These are phyloP conservation scores for Epicoccum sorghinum DNA, from an alignment of 2,329 filamentous ascomycete species.

Conservation along the genomic window DNA sequence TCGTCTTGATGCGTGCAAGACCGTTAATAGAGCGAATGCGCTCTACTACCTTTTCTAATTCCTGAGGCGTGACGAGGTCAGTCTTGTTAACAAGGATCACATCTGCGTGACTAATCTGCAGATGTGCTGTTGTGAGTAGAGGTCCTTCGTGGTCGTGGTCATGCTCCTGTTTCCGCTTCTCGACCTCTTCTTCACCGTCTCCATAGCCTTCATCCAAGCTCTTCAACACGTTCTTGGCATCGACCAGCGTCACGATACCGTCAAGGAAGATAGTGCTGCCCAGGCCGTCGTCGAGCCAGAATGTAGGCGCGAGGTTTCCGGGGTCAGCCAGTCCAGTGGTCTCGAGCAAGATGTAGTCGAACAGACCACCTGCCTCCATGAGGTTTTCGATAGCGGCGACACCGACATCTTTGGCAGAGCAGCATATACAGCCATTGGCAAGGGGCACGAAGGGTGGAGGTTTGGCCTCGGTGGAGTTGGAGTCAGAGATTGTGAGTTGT, in stretches of 20 bases:
- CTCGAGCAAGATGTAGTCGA: constrained; percentile 97
- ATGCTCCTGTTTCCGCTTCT: constrained; percentile 49
- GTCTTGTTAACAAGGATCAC: constrained; percentile 94
- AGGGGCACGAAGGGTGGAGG: constrained; percentile 78
- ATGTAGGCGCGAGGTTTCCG: constrained; percentile 91
- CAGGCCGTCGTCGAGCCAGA: constrained; percentile 96
- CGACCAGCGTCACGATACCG: constrained; percentile 93
- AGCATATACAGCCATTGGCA: constrained; percentile 96
- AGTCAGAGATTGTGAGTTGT: constrained; percentile 79
- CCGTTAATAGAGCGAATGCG: constrained; percentile 87
- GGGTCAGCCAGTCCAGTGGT: constrained; percentile 95
- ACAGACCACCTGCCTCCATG: constrained; percentile 91
- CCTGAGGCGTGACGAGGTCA: constrained; percentile 75
- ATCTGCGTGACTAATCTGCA: constrained; percentile 96
- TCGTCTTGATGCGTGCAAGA: constrained; percentile 82
- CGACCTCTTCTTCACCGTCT: constrained; percentile 51
- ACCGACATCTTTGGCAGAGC: constrained; percentile 94
- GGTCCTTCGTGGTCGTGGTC: constrained; percentile 68
- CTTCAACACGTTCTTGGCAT: constrained; percentile 88
- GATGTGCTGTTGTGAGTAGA: constrained; percentile 86
- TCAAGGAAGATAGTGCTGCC: constrained; percentile 96
- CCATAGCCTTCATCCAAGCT: constrained; percentile 72
- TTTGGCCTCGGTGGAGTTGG: constrained; percentile 36
- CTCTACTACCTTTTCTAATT: constrained; percentile 71
- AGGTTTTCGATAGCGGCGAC: constrained; percentile 94